These are phyloP conservation scores for Turritis glabra DNA, from an alignment of 345 rosid genomes.

Conservation along the genomic window DNA sequence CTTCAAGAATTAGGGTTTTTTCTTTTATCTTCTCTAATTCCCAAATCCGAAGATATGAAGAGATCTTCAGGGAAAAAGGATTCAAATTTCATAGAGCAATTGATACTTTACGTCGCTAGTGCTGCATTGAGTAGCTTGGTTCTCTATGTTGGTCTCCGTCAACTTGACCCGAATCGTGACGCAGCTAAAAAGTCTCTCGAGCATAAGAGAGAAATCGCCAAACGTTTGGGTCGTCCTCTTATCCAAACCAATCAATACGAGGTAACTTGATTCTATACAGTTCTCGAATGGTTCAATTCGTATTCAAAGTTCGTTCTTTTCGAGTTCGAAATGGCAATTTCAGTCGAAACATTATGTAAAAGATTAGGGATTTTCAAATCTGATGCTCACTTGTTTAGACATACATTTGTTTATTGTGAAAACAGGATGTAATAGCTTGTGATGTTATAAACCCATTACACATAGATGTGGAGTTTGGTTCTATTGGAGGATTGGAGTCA, in stretches of 20 bases:
- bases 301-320: neutral
- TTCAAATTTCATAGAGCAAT: constrained; percentile 67
- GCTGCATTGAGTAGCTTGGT: constrained; percentile 84
- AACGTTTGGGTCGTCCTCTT: constrained; percentile 89
- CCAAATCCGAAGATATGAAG: constrained; percentile 41
- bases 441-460: constrained; percentile 90
- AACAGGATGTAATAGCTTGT: constrained; percentile 93
- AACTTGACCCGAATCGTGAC: constrained; percentile 88
- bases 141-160: constrained; percentile 76
- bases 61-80: constrained; percentile 48
- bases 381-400: neutral
- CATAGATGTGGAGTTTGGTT: constrained; percentile 84
- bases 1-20: constrained; percentile 3
- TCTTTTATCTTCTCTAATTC: neutral
- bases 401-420: neutral
- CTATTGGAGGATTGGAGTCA: constrained; percentile 85
- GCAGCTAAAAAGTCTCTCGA: constrained; percentile 82
- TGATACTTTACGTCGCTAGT: constrained; percentile 89
- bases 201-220: constrained; percentile 82
- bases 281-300: neutral
- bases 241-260: constrained; percentile 84
- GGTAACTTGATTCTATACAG: constrained; percentile 36
- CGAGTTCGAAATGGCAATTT: neutral
- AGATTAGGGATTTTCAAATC: neutral
- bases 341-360: neutral